Base-by-base conservation (phyloP, 2,329 filamentous ascomycete species). In the Colletotrichum acutatum region DNA sequence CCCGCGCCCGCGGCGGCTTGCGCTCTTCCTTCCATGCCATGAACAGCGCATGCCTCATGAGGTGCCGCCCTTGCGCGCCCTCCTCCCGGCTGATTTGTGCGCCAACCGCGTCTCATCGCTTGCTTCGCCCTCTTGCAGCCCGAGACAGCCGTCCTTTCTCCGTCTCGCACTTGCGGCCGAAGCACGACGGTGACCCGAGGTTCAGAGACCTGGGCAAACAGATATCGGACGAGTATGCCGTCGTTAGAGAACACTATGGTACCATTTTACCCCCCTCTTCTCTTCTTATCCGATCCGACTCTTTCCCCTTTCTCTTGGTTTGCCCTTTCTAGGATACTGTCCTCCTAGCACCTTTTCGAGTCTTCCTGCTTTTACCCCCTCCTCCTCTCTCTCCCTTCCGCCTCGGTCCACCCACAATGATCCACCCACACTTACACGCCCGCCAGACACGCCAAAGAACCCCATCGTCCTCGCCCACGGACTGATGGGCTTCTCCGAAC, bases 401-500 rank as follows among this genome's bases (percentile, higher is more conserved):
- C 32, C 59, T 42, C 12, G 34, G 26, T 42, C 19, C 52, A 73
- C 49, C 24, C 26, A 63, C 34, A 56, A 26, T 37, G 46, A 63
- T 46, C 42, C 68, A 71, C 64, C 52, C 68, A 65, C 14, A 53
- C 58, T 63, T 52, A 63, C 42, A 37, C 30, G 30, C 37, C n/a
- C 37, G 3, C 72, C 71, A 90, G 87, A 84, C 53, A 87, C 88
- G 4, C 90, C 90, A 2, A 89, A 88, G 76, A 78, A 91, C 75
- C 90, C 90, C 57, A 88, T 93, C 67, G 90, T 92, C 66, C 87
- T 93, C 42, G 90, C 90, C 65, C 91, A 92, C 77, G 91, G 91
- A 68, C 84, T 93, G 61, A 83, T 92, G 64, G 91, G 91, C 76
- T 93, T 92, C 78, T 85, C 89, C 49, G 87, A 91, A 78, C 83